A percentile compares a stretch with the other conserved stretches of the same genome.
Conservation (phyloP, 2,329 filamentous ascomycete genomes). For the Chalaropsis thielavioides region DNA sequence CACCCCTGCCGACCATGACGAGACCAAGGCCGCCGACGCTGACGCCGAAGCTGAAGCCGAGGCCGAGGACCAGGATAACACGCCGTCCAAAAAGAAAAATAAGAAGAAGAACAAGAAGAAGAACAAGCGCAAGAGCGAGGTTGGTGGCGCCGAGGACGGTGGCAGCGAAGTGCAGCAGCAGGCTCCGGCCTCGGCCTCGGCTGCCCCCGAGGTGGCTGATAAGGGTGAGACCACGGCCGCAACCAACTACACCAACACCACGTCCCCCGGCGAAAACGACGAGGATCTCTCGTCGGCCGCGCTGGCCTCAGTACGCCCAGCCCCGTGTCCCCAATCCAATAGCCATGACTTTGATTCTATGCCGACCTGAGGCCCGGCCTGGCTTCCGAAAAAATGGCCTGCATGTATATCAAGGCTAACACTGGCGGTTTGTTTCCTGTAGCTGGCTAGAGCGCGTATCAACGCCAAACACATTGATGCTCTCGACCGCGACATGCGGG, state of each 20-base stretch:
- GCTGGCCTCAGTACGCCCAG: conserved; percentile 49
- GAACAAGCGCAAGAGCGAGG: conserved; percentile 16
- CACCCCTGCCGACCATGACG: conserved; percentile 23
- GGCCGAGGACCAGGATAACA: conserved; percentile 4
- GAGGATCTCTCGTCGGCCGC: conserved; percentile 50
- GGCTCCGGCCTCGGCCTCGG: conserved; percentile 22
- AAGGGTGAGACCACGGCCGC: conserved; percentile 20
- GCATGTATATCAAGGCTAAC: neutral
- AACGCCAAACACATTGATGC: conserved; percentile 37
- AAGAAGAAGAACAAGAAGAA: conserved; percentile 15
- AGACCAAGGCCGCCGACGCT: conserved; percentile 25
- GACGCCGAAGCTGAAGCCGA: conserved; percentile 8
- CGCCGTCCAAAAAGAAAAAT: conserved; percentile 14
- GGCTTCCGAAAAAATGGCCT: no score
- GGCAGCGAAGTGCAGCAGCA: conserved; percentile 6
- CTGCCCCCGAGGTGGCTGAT: neutral
- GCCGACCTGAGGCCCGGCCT: no score
- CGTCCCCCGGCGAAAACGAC: conserved; percentile 31
- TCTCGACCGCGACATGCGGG: conserved; percentile 42
- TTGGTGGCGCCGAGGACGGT: conserved; percentile 21
- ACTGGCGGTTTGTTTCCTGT: neutral
- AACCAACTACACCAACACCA: neutral
- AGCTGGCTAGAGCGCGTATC: conserved; percentile 23
- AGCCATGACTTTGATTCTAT: no score
- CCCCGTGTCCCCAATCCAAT: neutral